Base-by-base conservation (phyloP, 1,139 yeast genomes). In the Hemisphaericaspora lyxosophila region DNA sequence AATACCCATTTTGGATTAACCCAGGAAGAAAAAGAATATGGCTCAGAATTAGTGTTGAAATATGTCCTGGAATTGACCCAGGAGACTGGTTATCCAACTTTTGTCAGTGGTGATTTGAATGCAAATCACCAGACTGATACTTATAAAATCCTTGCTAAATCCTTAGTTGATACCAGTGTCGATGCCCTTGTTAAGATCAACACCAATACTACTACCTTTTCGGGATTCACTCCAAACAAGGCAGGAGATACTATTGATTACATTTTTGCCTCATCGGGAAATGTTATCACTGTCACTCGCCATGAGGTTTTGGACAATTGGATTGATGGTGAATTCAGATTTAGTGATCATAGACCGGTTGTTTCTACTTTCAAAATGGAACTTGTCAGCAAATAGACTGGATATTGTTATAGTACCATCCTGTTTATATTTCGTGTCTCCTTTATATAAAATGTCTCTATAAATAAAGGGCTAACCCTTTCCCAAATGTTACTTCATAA, bases 321-420 rank as follows among this genome's bases (percentile, higher is more conserved):
- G 39, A 42, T 59, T 13, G 48, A 55, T 36, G 42, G 52, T 23
- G 56, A 51, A 2, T 52, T 46, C 20, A 62, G 61, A 42, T 55
- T 67, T 25, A 65, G 73, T 34, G 78, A 73, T 48, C 78, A 73
- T 46, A 55, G 77, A 43, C 75, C 77, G 0, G 59, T 71, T 14
- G 54, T 58, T 16, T 56, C 62, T 11, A 20, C 7, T 4, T 8
- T 20, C 11, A 11, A 3, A 20, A 8, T 20, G 23, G 11, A 20
- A 11, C 5, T 20, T 20, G n/a, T n/a, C n/a, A n/a, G n/a, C n/a
- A n/a, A n/a, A n/a, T n/a, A n/a, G n/a, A n/a, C n/a, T n/a, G n/a
- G n/a, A n/a, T n/a, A n/a, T n/a, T n/a, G n/a, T n/a, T n/a, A n/a
- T n/a, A n/a, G n/a, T n/a, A n/a, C n/a, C n/a, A n/a, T n/a, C n/a